A percentile compares a stretch with the other conserved stretches of the same genome.
Evolutionary conservation across 148 eudicot genomes (phyloP).

Genomic region (Talinum fruticosum): DNA sequence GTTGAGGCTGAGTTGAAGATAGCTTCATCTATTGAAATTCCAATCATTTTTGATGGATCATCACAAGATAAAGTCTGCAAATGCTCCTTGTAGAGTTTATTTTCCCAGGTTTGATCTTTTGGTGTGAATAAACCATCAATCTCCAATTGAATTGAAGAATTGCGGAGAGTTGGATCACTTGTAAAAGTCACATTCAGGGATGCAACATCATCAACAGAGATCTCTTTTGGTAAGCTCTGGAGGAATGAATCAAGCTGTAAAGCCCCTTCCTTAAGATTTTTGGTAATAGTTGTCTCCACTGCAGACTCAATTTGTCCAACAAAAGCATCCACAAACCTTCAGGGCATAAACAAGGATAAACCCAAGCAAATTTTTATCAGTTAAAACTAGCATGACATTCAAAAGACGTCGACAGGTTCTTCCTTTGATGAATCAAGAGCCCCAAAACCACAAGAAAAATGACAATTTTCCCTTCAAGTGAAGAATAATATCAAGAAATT

Average conservation of each 20-base stretch:
- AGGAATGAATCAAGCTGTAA: constrained; percentile 46
- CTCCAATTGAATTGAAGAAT: constrained; percentile 67
- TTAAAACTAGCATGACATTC: not conserved
- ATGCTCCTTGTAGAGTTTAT: constrained; percentile 23
- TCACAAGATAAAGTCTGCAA: constrained; percentile 38
- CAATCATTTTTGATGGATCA: constrained; percentile 66
- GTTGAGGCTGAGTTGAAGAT: constrained; percentile 67
- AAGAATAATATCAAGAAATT: not conserved
- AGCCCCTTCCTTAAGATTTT: constrained; percentile 51
- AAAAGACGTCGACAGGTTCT: not conserved
- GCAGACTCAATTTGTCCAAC: constrained; percentile 59
- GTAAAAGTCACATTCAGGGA: constrained; percentile 57
- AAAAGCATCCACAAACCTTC: constrained; percentile 65
- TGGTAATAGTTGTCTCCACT: constrained; percentile 59
- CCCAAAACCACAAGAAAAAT: not conserved
- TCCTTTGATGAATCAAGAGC: not conserved
- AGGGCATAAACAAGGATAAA: constrained; percentile 14
- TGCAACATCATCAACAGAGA: constrained; percentile 63
- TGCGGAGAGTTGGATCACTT: constrained; percentile 40
- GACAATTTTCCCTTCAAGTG: not conserved
- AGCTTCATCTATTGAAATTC: constrained; percentile 60
- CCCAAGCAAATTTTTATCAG: not conserved
- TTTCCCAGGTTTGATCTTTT: constrained; percentile 26
- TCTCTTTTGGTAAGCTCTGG: constrained; percentile 52
- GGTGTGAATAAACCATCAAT: constrained; percentile 61